phyloP scores from a whole-genome alignment of 441 rosid genomes.

The Jatropha podagrica region DNA sequence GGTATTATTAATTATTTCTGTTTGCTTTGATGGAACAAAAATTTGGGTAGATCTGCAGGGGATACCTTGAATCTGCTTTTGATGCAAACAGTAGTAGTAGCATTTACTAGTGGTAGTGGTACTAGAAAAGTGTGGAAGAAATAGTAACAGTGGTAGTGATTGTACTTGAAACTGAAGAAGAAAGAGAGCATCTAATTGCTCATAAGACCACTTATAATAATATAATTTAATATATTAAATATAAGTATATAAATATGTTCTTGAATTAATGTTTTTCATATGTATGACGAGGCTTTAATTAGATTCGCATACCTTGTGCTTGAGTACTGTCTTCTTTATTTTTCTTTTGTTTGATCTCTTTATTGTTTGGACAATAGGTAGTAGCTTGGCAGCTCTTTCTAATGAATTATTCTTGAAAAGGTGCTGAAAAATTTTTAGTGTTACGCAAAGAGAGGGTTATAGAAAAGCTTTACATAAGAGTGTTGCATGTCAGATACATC shows the following conservation, averaged over 20 bases:
- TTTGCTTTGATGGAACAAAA: slow-evolving; percentile 23
- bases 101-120: slow-evolving; percentile 14
- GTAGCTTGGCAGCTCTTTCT: too few relatives aligned
- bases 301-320: neutral
- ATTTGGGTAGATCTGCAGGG: slow-evolving; percentile 30
- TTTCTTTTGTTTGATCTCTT: neutral
- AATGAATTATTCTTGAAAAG: neutral
- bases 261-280: too few relatives aligned
- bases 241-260: neutral
- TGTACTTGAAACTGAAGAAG: slow-evolving; percentile 23
- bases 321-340: neutral
- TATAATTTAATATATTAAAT: neutral
- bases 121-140: slow-evolving; percentile 24
- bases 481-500: slow-evolving; percentile 28
- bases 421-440: neutral
- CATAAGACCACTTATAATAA: neutral
- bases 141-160: slow-evolving; percentile 13
- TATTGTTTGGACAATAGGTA: slow-evolving; percentile 2
- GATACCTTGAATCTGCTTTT: slow-evolving; percentile 34
- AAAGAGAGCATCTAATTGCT: slow-evolving; percentile 3
- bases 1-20: slow-evolving; percentile 10
- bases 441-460: slow-evolving; percentile 1
- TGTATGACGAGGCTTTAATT: too few relatives aligned
- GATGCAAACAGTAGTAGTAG: slow-evolving; percentile 38
- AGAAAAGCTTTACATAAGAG: slow-evolving; percentile 21